A percentile compares a stretch with the other conserved stretches of the same genome.
These are phyloP conservation scores for Priceomyces haplophilus DNA, from an alignment of 805 yeast genomes.

Conservation along the genomic window DNA sequence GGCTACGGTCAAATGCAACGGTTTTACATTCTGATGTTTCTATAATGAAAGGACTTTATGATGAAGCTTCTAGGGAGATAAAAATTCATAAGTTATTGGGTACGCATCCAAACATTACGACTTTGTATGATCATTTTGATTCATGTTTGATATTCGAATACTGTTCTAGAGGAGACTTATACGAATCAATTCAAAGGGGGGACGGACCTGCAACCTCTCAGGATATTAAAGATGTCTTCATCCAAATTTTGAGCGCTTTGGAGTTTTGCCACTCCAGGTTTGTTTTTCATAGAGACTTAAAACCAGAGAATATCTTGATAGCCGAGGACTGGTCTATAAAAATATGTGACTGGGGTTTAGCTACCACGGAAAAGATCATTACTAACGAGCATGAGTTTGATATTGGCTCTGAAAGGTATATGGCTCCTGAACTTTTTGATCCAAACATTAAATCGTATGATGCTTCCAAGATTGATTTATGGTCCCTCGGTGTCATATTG, in stretches of 20 bases:
- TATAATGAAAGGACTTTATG: constrained; percentile 31
- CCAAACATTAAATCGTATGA: constrained; percentile 56
- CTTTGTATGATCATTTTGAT: constrained; percentile 49
- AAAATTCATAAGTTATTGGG: constrained; percentile 63
- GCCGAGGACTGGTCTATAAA: constrained; percentile 56
- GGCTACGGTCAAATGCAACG: constrained; percentile 18
- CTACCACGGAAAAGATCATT: constrained; percentile 51
- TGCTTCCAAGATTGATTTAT: constrained; percentile 78
- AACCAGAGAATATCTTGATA: constrained; percentile 56
- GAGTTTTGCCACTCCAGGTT: constrained; percentile 48
- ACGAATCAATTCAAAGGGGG: constrained; percentile 68
- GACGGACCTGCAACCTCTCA: constrained; percentile 59
- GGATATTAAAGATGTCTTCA: constrained; percentile 54
- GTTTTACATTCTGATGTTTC: constrained; percentile 14
- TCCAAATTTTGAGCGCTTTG: constrained; percentile 49
- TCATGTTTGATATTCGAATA: constrained; percentile 65
- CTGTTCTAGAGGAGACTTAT: constrained; percentile 83
- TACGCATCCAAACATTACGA: constrained; percentile 42
- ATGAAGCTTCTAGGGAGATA: constrained; percentile 69
- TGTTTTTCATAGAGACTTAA: constrained; percentile 55
- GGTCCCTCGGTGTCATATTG: constrained; percentile 86
- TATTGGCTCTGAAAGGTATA: constrained; percentile 85
- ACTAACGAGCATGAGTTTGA: constrained; percentile 61
- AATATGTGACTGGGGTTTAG: constrained; percentile 59
- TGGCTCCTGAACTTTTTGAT: constrained; percentile 93